Evolutionary conservation across 441 rosid genomes (phyloP), one percentile per base, ranked within the genome.

Genomic region (Jatropha multifida): DNA sequence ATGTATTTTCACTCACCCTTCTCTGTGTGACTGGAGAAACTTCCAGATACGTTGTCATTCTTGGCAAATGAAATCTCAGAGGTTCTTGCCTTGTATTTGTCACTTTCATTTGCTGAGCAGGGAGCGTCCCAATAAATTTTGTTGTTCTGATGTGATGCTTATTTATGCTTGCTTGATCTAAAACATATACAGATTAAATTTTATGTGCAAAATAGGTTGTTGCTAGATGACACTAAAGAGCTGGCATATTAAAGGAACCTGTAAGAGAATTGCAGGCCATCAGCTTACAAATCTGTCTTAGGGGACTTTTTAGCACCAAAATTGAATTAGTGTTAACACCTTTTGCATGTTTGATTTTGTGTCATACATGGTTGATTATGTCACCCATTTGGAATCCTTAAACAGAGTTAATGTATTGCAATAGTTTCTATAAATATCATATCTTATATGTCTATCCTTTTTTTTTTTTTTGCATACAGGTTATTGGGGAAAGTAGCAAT

Each of bases 401-500:
- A 44, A 65, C 15, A 46, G 56, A 48, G 11, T 51, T 46, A 7
- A 37, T 32, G 2, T 37, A 62, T 37, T 37, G 44, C 48, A 12
- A 4, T 5, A 46, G 54, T 18, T 46, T 60, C 32, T 20, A 15
- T 5, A 15, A 23, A 10, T 9, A 23, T 10, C 11, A 26, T 3
- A 59, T 23, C 8, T 58, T 58, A 20, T 58, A n/a, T 12, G 38
- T 26, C 26, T 4, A 26, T 60, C 15, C 11, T 32, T 60, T 23
- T 23, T 27, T 12, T 4, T 60, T 55, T 23, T 12, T 4, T 60
- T 55, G 11, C 15, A 23, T 13, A 49, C 75, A 94, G 97, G 84
- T 83, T 94, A 40, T 74, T 67, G 18, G 97, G 96, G 76, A 89
- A 88, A 77, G 94, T 93, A 37, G 94, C 97, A 44, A 72, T 93